A percentile compares a stretch with the other conserved stretches of the same genome.
phyloP scores from a whole-genome alignment of 2,329 filamentous ascomycete species.

The Pseudomassariella vexata region DNA sequence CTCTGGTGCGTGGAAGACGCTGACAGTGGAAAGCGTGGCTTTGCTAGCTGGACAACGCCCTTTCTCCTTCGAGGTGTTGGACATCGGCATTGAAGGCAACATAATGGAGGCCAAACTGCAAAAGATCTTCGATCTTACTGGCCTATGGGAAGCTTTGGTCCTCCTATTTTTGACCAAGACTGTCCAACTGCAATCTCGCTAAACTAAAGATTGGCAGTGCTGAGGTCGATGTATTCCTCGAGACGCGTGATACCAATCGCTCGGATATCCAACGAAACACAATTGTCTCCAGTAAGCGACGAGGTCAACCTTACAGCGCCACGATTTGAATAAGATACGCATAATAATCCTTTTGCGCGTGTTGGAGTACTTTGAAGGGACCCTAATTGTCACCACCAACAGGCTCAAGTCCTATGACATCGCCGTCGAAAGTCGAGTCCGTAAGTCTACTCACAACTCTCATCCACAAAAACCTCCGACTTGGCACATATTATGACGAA shows the following conservation, averaged over 20 bases:
- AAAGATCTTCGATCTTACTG: neutral
- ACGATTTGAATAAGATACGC: neutral
- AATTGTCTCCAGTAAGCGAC: neutral
- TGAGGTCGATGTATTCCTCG: slow-evolving; percentile 1
- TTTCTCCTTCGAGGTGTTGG: neutral
- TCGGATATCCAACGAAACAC: neutral
- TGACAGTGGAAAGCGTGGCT: slow-evolving; percentile 1
- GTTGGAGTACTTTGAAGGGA: slow-evolving; percentile 1
- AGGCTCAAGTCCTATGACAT: neutral
- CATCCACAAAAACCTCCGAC: too few species aligned
- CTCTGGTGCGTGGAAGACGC: neutral
- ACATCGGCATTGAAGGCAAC: neutral
- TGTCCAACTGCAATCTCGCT: too few species aligned
- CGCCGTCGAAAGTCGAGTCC: too few species aligned
- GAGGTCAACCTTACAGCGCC: too few species aligned
- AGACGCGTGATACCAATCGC: neutral
- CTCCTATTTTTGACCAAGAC: too few species aligned
- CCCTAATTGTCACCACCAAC: slow-evolving; percentile 1
- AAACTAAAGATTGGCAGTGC: too few species aligned
- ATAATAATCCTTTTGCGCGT: neutral
- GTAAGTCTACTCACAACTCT: too few species aligned
- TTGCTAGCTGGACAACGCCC: neutral
- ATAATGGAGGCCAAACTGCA: neutral
- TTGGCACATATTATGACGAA: too few species aligned
- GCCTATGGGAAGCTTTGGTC: neutral